Conservation (phyloP, 2,329 filamentous ascomycete species). For the Calonectria pteridis region DNA sequence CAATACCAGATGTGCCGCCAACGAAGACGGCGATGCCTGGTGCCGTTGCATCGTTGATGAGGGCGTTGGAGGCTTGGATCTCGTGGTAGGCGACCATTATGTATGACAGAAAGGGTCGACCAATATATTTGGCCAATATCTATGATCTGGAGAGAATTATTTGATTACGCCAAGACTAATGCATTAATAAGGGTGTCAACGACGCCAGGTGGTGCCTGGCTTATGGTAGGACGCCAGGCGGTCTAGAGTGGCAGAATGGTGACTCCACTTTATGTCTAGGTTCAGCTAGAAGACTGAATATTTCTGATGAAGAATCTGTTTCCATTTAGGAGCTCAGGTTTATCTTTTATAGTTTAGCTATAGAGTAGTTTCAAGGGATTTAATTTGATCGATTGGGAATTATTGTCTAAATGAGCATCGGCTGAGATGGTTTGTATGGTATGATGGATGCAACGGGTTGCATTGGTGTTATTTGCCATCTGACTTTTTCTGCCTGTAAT, state of each 20-base stretch:
- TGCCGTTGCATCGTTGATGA: constrained; percentile 52
- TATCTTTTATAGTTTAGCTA: background rate
- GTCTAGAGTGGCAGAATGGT: background rate
- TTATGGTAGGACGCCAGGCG: background rate
- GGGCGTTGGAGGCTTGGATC: constrained; percentile 54
- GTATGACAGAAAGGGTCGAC: background rate
- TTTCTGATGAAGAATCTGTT: background rate
- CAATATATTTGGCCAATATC: background rate
- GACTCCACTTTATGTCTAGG: background rate
- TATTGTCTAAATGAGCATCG: too few species aligned
- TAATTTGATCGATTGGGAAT: background rate
- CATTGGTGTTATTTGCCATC: too few species aligned
- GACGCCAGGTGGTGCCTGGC: background rate
- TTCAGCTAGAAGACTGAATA: background rate
- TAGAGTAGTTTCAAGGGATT: too few species aligned
- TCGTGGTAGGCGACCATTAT: constrained; percentile 50
- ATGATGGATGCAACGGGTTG: too few species aligned
- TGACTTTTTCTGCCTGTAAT: too few species aligned
- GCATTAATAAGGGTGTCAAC: background rate
- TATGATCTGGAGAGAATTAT: background rate
- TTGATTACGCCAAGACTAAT: background rate
- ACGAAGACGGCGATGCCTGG: constrained; percentile 58
- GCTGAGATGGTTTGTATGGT: too few species aligned
- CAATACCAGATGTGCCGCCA: constrained; percentile 61
- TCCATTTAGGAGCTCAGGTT: background rate